Evolutionary conservation across 495 filamentous ascomycete species (phyloP).

Genomic region (Penicillium pancosmium): DNA sequence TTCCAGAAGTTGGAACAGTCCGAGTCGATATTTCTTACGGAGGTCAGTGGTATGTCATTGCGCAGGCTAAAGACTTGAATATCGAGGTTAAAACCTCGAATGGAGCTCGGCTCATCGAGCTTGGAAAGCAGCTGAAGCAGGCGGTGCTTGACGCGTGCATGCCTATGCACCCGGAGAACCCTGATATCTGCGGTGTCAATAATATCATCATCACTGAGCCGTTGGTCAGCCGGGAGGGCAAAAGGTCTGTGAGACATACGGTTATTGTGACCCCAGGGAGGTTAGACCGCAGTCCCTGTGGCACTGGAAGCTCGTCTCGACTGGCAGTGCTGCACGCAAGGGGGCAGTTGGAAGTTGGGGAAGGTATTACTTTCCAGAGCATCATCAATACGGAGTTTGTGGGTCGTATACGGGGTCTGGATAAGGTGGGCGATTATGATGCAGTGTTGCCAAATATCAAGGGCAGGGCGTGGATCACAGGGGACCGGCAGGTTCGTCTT

Average conservation of each 20-base stretch:
- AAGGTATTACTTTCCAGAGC: constrained; percentile 33
- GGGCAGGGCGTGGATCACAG: constrained; percentile 40
- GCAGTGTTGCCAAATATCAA: constrained; percentile 36
- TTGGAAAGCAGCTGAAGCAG: constrained; percentile 36
- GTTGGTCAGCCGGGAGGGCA: constrained; percentile 16
- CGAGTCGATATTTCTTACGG: constrained; percentile 38
- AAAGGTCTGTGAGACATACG: constrained; percentile 28
- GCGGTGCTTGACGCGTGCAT: constrained; percentile 26
- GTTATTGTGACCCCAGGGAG: constrained; percentile 40
- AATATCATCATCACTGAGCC: constrained; percentile 32
- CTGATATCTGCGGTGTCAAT: constrained; percentile 31
- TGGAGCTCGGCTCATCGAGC: constrained; percentile 24
- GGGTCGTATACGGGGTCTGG: constrained; percentile 29
- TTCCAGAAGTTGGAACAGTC: constrained; percentile 31
- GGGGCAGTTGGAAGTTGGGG: constrained; percentile 28
- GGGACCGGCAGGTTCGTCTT: constrained; percentile 33
- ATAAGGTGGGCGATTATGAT: constrained; percentile 25
- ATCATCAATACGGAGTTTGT: constrained; percentile 35
- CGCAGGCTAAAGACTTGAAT: constrained; percentile 30
- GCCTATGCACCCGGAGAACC: constrained; percentile 40
- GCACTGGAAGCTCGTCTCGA: constrained; percentile 38
- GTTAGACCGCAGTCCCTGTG: constrained; percentile 42
- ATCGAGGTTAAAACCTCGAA: constrained; percentile 24
- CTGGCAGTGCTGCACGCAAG: constrained; percentile 36
- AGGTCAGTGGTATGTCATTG: constrained; percentile 39